Percentiles rank a stretch among this genome's conserved stretches.
phyloP scores from a whole-genome alignment of 1,139 yeast genomes.

The Saccharomyces hybrid region DNA sequence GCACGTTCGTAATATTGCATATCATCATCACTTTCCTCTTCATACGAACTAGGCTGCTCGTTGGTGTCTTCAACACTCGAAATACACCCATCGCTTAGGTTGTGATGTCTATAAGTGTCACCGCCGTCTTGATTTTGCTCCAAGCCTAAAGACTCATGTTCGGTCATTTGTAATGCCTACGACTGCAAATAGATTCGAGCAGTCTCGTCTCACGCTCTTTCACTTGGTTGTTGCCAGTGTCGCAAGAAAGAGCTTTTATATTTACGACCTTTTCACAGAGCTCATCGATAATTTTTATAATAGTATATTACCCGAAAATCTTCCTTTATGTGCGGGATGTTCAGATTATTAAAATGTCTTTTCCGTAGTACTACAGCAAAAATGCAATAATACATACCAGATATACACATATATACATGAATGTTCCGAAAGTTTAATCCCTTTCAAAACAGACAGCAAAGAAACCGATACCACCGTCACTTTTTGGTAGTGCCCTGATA shows the following conservation, averaged over 20 bases:
- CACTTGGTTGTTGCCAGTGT: not conserved
- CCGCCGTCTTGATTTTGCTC: not conserved
- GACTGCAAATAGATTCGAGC: not conserved
- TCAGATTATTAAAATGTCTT: not conserved
- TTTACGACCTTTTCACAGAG: not conserved
- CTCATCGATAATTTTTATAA: not conserved
- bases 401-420: not conserved
- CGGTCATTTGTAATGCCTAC: not conserved
- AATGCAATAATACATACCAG: not conserved
- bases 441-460: constrained; percentile 60
- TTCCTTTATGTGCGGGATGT: not conserved
- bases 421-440: constrained; percentile 2
- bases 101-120: not conserved
- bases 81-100: not conserved
- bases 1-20: constrained; percentile 29
- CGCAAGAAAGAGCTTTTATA: not conserved
- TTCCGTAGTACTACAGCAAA: not conserved
- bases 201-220: not conserved
- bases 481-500: constrained; percentile 74
- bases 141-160: not conserved
- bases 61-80: constrained; percentile 1
- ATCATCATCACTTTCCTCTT: constrained; percentile 12
- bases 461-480: constrained; percentile 95
- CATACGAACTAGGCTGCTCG: constrained; percentile 4
- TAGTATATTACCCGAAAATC: not conserved